Conservation (phyloP, 176 grass and related monocot species). For the Carex cristatella region DNA sequence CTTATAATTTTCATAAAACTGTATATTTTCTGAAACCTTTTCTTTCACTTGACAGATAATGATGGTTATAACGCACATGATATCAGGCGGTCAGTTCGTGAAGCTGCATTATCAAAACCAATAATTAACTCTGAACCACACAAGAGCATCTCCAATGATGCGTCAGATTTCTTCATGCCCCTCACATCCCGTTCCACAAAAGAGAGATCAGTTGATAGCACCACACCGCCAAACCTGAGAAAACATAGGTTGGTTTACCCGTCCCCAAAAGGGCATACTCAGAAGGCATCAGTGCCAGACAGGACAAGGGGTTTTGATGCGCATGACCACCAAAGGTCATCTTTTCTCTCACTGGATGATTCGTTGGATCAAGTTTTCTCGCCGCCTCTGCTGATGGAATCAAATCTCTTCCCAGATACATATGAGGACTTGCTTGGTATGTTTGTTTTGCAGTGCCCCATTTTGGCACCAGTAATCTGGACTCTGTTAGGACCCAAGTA, state of each 20-base stretch:
- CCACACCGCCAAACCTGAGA: constrained; percentile 29
- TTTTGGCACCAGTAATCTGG: background rate
- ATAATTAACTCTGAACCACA: constrained; percentile 47
- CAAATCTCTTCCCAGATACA: constrained; percentile 68
- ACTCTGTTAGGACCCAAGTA: background rate
- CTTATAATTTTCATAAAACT: background rate
- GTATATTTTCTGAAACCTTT: background rate
- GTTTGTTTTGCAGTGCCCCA: background rate
- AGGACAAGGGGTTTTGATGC: constrained; percentile 42
- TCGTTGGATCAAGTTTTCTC: constrained; percentile 95
- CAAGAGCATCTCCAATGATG: constrained; percentile 51
- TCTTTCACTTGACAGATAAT: constrained; percentile 49
- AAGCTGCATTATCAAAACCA: constrained; percentile 75
- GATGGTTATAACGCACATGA: constrained; percentile 45
- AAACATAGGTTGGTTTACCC: constrained; percentile 49
- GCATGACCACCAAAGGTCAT: constrained; percentile 21
- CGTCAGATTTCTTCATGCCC: constrained; percentile 88
- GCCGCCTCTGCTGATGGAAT: constrained; percentile 68
- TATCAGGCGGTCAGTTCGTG: constrained; percentile 86
- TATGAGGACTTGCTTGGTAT: constrained; percentile 95
- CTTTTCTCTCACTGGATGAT: constrained; percentile 62
- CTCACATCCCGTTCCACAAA: constrained; percentile 37
- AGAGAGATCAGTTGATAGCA: constrained; percentile 45
- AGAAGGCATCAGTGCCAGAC: constrained; percentile 29
- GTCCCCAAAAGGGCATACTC: constrained; percentile 30